phyloP scores from a whole-genome alignment of 2,329 filamentous ascomycete species.

The Parastagonospora nodorum region DNA sequence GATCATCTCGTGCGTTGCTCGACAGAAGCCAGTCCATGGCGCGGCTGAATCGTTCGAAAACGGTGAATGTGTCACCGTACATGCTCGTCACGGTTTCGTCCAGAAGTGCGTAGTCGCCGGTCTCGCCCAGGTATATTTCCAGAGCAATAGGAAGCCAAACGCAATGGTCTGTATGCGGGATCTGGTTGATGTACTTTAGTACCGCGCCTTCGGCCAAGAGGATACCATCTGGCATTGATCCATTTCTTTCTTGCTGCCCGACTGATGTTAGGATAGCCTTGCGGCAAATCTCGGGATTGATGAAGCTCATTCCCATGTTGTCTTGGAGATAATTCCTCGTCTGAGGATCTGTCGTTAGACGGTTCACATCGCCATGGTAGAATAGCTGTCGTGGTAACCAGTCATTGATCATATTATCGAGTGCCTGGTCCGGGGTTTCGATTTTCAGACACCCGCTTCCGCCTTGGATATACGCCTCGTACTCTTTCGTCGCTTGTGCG shows the following conservation, averaged over 20 bases:
- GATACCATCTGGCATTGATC: constrained; percentile 65
- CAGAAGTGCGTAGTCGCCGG: constrained; percentile 58
- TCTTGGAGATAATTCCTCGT: constrained; percentile 65
- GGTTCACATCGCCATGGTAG: constrained; percentile 65
- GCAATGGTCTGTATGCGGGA: constrained; percentile 65
- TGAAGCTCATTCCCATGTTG: constrained; percentile 66
- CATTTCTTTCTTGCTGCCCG: constrained; percentile 59
- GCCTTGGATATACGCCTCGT: constrained; percentile 57
- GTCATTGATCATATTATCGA: constrained; percentile 65
- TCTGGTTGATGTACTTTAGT: constrained; percentile 65
- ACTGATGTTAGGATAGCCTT: constrained; percentile 57
- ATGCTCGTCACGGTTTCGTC: constrained; percentile 50
- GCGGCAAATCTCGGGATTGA: constrained; percentile 57
- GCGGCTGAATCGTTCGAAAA: constrained; percentile 60
- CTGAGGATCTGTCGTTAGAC: constrained; percentile 63
- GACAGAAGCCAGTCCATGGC: constrained; percentile 63
- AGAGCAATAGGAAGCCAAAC: constrained; percentile 63
- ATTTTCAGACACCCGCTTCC: constrained; percentile 59
- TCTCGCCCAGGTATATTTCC: constrained; percentile 61
- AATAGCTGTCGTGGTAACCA: constrained; percentile 64
- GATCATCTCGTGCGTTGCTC: constrained; percentile 53
- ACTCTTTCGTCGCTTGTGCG: constrained; percentile 52
- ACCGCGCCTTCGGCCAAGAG: constrained; percentile 59
- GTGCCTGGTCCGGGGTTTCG: constrained; percentile 59
- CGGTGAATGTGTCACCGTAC: constrained; percentile 55